Percentiles rank a stretch among this genome's conserved stretches.
phyloP scores from a whole-genome alignment of 495 filamentous ascomycete genomes.

The Hypoxylon perforatum region DNA sequence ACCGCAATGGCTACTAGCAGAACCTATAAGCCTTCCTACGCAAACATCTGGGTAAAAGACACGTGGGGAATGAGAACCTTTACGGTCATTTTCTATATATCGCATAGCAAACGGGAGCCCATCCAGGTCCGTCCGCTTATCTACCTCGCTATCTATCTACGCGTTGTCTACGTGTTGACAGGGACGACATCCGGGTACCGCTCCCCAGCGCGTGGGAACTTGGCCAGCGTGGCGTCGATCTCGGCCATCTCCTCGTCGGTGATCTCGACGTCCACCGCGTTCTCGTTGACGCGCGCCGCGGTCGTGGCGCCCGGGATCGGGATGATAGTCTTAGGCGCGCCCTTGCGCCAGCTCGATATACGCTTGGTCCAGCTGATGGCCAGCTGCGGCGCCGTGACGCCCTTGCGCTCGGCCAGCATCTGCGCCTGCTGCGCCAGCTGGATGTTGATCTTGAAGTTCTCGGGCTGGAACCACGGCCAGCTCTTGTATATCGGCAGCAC shows the following conservation, averaged over 20 bases:
- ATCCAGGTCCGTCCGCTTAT: background rate
- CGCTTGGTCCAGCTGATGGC: constrained; percentile 76
- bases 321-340: constrained; percentile 76
- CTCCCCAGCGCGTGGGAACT: constrained; percentile 54
- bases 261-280: constrained; percentile 56
- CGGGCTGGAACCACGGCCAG: constrained; percentile 74
- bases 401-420: constrained; percentile 74
- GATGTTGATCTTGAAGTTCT: constrained; percentile 77
- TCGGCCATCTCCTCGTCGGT: constrained; percentile 60
- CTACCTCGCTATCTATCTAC: background rate
- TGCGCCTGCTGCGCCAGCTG: constrained; percentile 74
- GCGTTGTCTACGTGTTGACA: constrained; percentile 45
- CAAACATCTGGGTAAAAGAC: background rate
- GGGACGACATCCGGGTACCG: constrained; percentile 51
- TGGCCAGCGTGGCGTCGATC: constrained; percentile 59
- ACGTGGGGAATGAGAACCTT: background rate
- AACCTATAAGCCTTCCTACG: background rate
- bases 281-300: constrained; percentile 60
- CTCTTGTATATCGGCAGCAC: constrained; percentile 61
- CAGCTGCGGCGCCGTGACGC: constrained; percentile 74
- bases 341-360: constrained; percentile 58
- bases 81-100: background rate
- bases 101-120: background rate
- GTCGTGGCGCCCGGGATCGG: constrained; percentile 83
- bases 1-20: background rate